Conservation (phyloP, 1,139 yeast species). For the Suhomyces bolitotheri region DNA sequence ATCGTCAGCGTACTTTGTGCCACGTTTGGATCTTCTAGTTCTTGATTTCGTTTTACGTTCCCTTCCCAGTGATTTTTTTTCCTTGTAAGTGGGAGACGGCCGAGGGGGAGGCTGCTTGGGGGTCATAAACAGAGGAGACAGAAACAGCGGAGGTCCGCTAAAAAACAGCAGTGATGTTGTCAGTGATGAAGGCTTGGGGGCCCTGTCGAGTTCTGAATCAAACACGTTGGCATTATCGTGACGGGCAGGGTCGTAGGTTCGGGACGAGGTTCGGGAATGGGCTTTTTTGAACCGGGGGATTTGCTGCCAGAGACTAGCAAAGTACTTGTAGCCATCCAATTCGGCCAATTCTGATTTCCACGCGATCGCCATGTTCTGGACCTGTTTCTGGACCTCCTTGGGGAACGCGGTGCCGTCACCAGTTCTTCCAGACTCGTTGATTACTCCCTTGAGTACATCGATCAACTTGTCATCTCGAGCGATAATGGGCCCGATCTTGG, state of each 20-base stretch:
- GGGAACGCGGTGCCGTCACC: slow-evolving; percentile 45
- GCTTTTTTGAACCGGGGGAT: slow-evolving; percentile 24
- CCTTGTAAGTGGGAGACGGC: slow-evolving; percentile 17
- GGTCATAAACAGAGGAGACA: too few relatives aligned
- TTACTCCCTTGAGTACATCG: slow-evolving; percentile 60
- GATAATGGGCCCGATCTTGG: slow-evolving; percentile 43
- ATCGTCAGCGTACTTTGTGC: slow-evolving; percentile 48
- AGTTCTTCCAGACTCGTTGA: slow-evolving; percentile 36
- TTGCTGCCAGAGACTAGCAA: slow-evolving; percentile 49
- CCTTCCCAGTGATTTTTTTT: neutral
- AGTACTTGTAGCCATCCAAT: slow-evolving; percentile 49
- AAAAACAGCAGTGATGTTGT: too few relatives aligned
- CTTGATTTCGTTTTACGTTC: slow-evolving; percentile 16
- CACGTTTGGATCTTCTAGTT: slow-evolving; percentile 5
- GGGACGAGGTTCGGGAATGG: slow-evolving; percentile 7
- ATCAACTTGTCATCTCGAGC: slow-evolving; percentile 73
- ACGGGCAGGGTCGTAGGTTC: slow-evolving; percentile 1
- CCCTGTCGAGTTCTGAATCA: slow-evolving; percentile 11
- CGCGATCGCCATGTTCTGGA: slow-evolving; percentile 52
- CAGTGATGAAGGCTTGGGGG: slow-evolving; percentile 8
- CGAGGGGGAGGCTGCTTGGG: slow-evolving; percentile 27
- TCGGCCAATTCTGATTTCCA: slow-evolving; percentile 64
- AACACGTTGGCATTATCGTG: slow-evolving; percentile 13
- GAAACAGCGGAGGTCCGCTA: too few relatives aligned
- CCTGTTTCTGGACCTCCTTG: slow-evolving; percentile 46